A percentile compares a stretch with the other conserved stretches of the same genome.
phyloP scores from a whole-genome alignment of 1,284 basidiomycete species.

The Sanguinoderma infundibulare region DNA sequence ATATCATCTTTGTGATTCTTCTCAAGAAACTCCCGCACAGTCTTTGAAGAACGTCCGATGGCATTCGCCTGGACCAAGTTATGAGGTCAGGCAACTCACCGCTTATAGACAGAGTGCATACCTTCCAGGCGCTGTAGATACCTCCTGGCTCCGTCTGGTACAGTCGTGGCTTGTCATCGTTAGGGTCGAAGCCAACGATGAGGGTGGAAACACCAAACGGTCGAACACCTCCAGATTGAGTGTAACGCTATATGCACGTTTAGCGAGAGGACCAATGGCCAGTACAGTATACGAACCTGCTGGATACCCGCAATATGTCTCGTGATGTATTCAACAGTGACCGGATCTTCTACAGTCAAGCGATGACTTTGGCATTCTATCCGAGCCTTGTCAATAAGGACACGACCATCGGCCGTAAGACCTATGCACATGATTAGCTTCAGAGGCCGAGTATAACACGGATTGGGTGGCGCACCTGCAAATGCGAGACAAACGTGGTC shows the following conservation, averaged over 20 bases:
- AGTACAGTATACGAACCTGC: conserved; percentile 64
- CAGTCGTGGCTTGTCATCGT: conserved; percentile 86
- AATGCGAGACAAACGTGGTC: conserved; percentile 98
- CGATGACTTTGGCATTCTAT: conserved; percentile 98
- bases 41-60: conserved; percentile 97
- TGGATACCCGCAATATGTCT: conserved; percentile 97
- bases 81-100: neutral
- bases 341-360: conserved; percentile 97
- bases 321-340: conserved; percentile 98
- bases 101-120: conserved; percentile 37
- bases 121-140: conserved; percentile 99
- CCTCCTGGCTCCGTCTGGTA: conserved; percentile 99
- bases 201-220: conserved; percentile 98
- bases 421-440: conserved; percentile 53
- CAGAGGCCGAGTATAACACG: conserved; percentile 14
- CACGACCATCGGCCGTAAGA: conserved; percentile 96
- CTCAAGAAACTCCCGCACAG: conserved; percentile 97
- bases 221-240: conserved; percentile 98
- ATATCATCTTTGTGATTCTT: conserved; percentile 97
- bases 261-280: neutral
- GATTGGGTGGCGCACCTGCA: conserved; percentile 68
- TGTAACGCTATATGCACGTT: conserved; percentile 73
- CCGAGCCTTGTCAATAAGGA: conserved; percentile 97
- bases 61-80: conserved; percentile 81
- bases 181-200: conserved; percentile 96